A percentile compares a stretch with the other conserved stretches of the same genome.
Conservation (phyloP, 208 protist species). For the Trypanosoma rangeli region DNA sequence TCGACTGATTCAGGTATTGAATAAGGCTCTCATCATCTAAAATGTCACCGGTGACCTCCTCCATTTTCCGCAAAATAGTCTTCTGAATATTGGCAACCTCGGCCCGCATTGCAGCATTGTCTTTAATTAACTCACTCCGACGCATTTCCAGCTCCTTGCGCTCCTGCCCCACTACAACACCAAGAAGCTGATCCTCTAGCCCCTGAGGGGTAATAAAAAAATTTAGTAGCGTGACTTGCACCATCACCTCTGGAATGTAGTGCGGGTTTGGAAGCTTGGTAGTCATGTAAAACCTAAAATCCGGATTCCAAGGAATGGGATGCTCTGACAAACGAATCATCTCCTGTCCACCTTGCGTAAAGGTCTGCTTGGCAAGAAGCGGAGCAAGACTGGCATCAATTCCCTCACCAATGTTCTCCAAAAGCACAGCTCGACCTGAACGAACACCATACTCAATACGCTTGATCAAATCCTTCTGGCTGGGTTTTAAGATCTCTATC, state of each 20-base stretch:
- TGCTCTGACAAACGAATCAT: constrained; percentile 98
- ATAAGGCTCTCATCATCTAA: constrained; percentile 98
- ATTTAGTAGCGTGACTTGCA: constrained; percentile 98
- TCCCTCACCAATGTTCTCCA: constrained; percentile 96
- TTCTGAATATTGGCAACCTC: constrained; percentile 96
- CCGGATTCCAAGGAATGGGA: constrained; percentile 94
- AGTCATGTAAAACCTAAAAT: constrained; percentile 99
- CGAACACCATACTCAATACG: constrained; percentile 95
- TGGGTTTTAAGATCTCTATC: constrained; percentile 96
- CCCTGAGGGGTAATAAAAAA: constrained; percentile 98
- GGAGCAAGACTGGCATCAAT: constrained; percentile 96
- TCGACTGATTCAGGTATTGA: constrained; percentile 94
- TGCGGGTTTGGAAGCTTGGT: constrained; percentile 97
- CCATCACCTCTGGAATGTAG: constrained; percentile 96
- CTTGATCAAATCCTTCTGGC: constrained; percentile 95
- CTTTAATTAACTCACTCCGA: constrained; percentile 94
- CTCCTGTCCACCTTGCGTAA: constrained; percentile 91
- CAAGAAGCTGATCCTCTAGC: constrained; percentile 98
- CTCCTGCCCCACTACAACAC: constrained; percentile 96
- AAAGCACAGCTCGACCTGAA: constrained; percentile 93
- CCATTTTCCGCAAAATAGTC: constrained; percentile 96
- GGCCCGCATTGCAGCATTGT: constrained; percentile 96
- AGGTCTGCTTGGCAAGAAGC: constrained; percentile 94
- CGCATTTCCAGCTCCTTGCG: constrained; percentile 95
- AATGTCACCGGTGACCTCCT: constrained; percentile 95